Evolutionary conservation across 106 monocot species (phyloP), one percentile per base, ranked within the genome.

Genomic region (Agapanthus africanus): DNA sequence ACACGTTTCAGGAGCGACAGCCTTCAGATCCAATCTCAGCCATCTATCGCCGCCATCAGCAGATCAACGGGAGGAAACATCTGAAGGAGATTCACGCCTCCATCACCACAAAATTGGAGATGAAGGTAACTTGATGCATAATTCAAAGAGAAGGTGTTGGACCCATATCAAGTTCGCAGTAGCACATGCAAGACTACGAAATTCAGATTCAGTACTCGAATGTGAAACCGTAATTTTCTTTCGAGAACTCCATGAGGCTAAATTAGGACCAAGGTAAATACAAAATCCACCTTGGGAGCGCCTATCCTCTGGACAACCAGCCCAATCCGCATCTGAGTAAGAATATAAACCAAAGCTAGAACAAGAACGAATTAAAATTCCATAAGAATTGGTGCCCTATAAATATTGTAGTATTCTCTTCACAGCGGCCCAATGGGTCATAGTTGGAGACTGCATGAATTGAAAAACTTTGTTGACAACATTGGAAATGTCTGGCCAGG

Each of bases 271-370:
- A 5, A 22, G 22, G 22, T 8, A 42, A 7, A 42, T 42, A 42
- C 10, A 7, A 42, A 8, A 42, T 8, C 42, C 42, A 7, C 42
- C 42, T 8, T 7, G 7, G 7, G 42, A 42, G 10, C 42, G 7
- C 14, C 42, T 42, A 42, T 42, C 42, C 7, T 42, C 68, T 7
- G 0, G 42, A 14, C 42, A 42, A 14, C 76, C 47, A 0, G 47
- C 62, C 70, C 70, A 70, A 63, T 70, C 46, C 0, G 61, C 56
- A 62, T 77, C 70, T 23, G 23, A 46, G 18, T 42, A 77, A 0
- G 26, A 4, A 7, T 11, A 4, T 5, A 54, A 21, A 54, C 4
- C n/a, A 4, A 54, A 54, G 6, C 4, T 15, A 15, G 54, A 4
- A 54, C 9, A 19, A 19, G 54, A 15, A 4, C n/a, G 5, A 54